Evolutionary conservation across 2,329 filamentous ascomycete species (phyloP).

Genomic region (Penicillium sp.): DNA sequence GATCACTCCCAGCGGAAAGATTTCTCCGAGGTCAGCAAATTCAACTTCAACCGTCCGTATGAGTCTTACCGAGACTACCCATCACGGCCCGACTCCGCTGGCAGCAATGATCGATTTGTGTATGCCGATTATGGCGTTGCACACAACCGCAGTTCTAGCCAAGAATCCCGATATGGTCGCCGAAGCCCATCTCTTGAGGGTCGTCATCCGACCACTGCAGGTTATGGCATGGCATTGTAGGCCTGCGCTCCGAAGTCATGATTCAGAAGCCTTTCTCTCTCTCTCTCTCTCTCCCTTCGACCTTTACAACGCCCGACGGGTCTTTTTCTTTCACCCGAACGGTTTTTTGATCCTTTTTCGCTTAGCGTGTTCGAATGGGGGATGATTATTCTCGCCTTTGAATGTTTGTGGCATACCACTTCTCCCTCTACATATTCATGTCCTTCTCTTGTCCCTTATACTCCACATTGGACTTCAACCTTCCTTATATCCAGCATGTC

Average conservation of each 20-base stretch:
- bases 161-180: slow-evolving; percentile 25
- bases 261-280: slow-evolving; percentile 7
- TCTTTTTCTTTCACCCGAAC: neutral
- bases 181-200: slow-evolving; percentile 34
- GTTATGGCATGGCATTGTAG: slow-evolving; percentile 38
- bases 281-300: neutral
- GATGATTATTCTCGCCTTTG: slow-evolving; percentile 3
- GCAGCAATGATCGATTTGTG: slow-evolving; percentile 39
- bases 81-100: slow-evolving; percentile 27
- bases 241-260: slow-evolving; percentile 11
- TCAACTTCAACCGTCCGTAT: slow-evolving; percentile 43
- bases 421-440: slow-evolving; percentile 8
- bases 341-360: slow-evolving; percentile 10
- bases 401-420: slow-evolving; percentile 1
- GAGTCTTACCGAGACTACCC: slow-evolving; percentile 41
- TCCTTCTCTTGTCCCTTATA: slow-evolving; percentile 2
- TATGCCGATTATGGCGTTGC: slow-evolving; percentile 28
- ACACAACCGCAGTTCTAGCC: slow-evolving; percentile 28
- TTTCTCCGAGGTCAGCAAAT: slow-evolving; percentile 41
- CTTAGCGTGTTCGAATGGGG: slow-evolving; percentile 26
- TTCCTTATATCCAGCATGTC: slow-evolving; percentile 4
- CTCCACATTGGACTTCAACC: neutral
- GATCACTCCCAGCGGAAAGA: slow-evolving; percentile 51
- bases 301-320: neutral
- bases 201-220: slow-evolving; percentile 29